Evolutionary conservation across 352 stramenopile species (phyloP).

Genomic region (Pythium brassicae): DNA sequence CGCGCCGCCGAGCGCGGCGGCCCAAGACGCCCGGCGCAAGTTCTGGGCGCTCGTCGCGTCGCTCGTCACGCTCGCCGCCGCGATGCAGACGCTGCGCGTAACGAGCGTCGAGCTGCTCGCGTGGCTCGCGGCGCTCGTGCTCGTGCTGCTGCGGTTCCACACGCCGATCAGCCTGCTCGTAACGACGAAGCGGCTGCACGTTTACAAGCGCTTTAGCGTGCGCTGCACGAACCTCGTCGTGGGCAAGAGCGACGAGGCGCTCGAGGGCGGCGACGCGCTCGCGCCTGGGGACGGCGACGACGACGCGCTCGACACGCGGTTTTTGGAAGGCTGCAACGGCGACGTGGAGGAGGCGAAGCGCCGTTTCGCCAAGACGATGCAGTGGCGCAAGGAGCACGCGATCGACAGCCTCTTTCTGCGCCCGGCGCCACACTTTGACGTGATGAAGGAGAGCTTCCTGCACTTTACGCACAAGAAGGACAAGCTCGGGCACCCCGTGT

Average conservation of each 20-base stretch:
- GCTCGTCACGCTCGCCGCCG: conserved; percentile 30
- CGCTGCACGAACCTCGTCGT: conserved; percentile 36
- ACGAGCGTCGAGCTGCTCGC: conserved; percentile 40
- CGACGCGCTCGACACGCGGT: conserved; percentile 42
- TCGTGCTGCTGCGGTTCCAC: conserved; percentile 55
- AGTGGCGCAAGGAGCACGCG: conserved; percentile 65
- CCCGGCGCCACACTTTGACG: conserved; percentile 44
- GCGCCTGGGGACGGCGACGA: too few relatives aligned
- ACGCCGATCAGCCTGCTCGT: conserved; percentile 47
- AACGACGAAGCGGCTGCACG: conserved; percentile 43
- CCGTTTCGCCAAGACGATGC: conserved; percentile 50
- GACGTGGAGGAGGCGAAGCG: conserved; percentile 66
- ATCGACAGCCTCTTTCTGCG: conserved; percentile 66
- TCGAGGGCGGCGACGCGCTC: conserved; percentile 25
- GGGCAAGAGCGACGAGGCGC: conserved; percentile 35
- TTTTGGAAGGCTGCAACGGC: conserved; percentile 64
- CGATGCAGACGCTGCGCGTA: conserved; percentile 43
- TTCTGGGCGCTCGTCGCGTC: conserved; percentile 46
- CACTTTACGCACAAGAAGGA: conserved; percentile 69
- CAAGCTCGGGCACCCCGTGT: conserved; percentile 50
- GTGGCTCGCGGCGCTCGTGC: conserved; percentile 42
- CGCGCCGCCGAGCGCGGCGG: conserved; percentile 8
- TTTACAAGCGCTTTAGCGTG: conserved; percentile 28
- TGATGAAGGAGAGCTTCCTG: conserved; percentile 61
- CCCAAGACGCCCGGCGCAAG: conserved; percentile 25